A percentile compares a stretch with the other conserved stretches of the same genome.
These are phyloP conservation scores for Paecilomyces dactylethromorphus DNA, from an alignment of 2,329 filamentous ascomycete species.

Conservation along the genomic window DNA sequence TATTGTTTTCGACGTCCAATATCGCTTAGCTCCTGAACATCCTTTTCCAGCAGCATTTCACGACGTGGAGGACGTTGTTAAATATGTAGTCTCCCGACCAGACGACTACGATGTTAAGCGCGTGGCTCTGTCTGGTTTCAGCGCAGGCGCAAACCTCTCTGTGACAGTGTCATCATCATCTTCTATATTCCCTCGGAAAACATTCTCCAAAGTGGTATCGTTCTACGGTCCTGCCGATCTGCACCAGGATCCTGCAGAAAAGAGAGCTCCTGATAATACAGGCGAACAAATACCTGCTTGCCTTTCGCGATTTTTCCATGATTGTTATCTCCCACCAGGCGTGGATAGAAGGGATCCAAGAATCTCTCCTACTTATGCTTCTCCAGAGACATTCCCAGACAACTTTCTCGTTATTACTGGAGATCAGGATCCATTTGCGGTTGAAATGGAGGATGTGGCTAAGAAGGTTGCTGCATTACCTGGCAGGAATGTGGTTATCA, in stretches of 20 bases:
- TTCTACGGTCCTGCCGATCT: slow-evolving; percentile 25
- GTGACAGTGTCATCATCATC: slow-evolving; percentile 23
- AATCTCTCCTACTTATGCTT: neutral
- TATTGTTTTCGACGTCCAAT: slow-evolving; percentile 30
- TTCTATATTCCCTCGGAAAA: slow-evolving; percentile 18
- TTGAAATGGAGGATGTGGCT: neutral
- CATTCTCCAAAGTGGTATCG: slow-evolving; percentile 21
- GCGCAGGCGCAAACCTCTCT: slow-evolving; percentile 34
- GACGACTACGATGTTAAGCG: slow-evolving; percentile 20
- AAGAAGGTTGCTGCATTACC: neutral
- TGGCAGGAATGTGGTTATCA: slow-evolving; percentile 2
- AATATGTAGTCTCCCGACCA: slow-evolving; percentile 22
- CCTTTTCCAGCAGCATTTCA: slow-evolving; percentile 32
- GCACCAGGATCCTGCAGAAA: slow-evolving; percentile 4
- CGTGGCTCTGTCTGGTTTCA: slow-evolving; percentile 34
- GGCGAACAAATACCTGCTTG: slow-evolving; percentile 15
- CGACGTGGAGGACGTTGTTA: slow-evolving; percentile 28
- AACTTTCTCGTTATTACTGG: neutral
- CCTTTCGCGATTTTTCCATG: slow-evolving; percentile 15
- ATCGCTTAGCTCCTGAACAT: slow-evolving; percentile 33
- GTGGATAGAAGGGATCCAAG: slow-evolving; percentile 5
- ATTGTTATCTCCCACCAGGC: slow-evolving; percentile 19
- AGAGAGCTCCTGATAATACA: slow-evolving; percentile 8
- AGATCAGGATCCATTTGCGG: neutral
- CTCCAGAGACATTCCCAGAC: neutral